Evolutionary conservation across 345 rosid genomes (phyloP).

Genomic region (Murraya koenigii): DNA sequence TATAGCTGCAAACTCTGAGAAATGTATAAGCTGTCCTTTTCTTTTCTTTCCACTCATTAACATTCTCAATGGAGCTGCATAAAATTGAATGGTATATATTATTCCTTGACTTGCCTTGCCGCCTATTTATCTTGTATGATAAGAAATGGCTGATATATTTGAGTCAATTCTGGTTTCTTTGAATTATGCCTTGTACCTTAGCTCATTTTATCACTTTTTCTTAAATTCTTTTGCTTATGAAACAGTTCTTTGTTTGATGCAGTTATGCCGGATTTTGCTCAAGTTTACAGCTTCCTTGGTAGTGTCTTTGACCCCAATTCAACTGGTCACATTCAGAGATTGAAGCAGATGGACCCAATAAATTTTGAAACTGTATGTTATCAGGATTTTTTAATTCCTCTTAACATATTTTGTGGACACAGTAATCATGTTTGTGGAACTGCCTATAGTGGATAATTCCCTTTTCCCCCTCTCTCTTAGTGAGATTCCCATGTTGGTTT

Average conservation of each 20-base stretch:
- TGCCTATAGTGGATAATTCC: not conserved
- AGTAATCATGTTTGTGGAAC: not conserved
- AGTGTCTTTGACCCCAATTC: constrained; percentile 78
- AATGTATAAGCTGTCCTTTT: not conserved
- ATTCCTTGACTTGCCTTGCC: constrained; percentile 3
- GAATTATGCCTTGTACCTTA: not conserved
- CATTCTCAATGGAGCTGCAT: not conserved
- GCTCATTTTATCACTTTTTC: not conserved
- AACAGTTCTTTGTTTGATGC: constrained; percentile 24
- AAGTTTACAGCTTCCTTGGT: constrained; percentile 92
- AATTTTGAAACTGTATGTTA: constrained; percentile 68
- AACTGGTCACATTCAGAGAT: constrained; percentile 60
- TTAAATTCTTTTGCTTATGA: constrained; percentile 10
- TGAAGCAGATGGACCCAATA: constrained; percentile 90
- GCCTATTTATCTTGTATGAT: not conserved
- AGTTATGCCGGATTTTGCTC: constrained; percentile 86
- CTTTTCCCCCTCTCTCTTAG: not conserved
- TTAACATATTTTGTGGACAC: not conserved
- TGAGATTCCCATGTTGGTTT: not conserved
- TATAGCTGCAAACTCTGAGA: not conserved
- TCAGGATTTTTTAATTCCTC: not conserved
- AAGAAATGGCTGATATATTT: not conserved
- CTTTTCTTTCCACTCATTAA: not conserved
- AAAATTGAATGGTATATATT: not conserved
- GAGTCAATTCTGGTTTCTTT: not conserved